Base-by-base conservation (phyloP, 306 rosid species). In the Calophaca sinica region DNA sequence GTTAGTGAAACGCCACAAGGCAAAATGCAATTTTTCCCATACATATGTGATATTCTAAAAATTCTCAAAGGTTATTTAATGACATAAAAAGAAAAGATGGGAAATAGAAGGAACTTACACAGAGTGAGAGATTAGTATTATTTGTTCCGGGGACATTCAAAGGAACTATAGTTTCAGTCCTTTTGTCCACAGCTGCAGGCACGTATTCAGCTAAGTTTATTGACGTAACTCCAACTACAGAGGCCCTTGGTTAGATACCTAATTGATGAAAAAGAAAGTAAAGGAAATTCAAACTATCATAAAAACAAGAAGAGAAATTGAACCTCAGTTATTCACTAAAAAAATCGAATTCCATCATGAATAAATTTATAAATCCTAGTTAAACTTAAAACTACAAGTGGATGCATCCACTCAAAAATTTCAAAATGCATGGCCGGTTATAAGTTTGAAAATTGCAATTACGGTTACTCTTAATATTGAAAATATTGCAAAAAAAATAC, bases 181-280 rank as follows among this genome's bases (percentile, higher is more conserved):
- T 86, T 41, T 85, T 88, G 75, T 88, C 64, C 67, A 87, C 90
- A 69, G 91, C 93, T 33, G 67, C 83, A 11, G 83, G 80, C 55
- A 87, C 77, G 28, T 62, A 82, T 49, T 90, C 89, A 10, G 93
- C 84, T 65, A 90, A 81, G 68, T 90, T 88, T 83, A 90, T 64
- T 39, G 89, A 84, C 32, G 90, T 80, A 35, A 80, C 75, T 52
- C 96, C 96, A 7, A 82, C 80, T 70, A 20, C 26, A 20, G 26
- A 20, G 26, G 1, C 62, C 91, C 93, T 85, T 76, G 85, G 65
- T 90, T 87, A 48, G 74, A 71, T 33, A 88, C 90, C 93, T 90
- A 80, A 72, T 73, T 62, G 26, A 20, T 13, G 20, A 7, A 11
- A 55, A 20, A 13, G 4, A 11, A 26, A 73, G 69, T 5, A 14